Evolutionary conservation across 2,329 filamentous ascomycete genomes (phyloP), one percentile per base, ranked within the genome.

Genomic region (Pseudopithomyces maydicus): DNA sequence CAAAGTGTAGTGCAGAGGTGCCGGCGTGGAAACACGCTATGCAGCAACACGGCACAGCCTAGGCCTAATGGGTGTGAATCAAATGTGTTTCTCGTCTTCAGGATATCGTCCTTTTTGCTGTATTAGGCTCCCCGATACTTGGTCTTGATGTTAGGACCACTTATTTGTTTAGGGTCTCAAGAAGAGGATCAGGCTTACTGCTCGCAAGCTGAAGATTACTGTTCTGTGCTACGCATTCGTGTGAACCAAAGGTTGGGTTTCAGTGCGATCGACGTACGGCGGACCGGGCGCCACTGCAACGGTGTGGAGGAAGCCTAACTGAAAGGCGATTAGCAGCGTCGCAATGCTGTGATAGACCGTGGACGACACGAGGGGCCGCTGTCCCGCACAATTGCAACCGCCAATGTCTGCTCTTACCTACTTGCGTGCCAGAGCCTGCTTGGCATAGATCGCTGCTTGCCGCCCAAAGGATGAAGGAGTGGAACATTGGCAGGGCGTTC

Each of bases 191-290:
- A 20, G 1, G 2, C 6, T 51, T 6, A 6, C 29, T 20, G 3
- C 8, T 4, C 1, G 22, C 35, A 32, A n/a, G 36, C 29, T n/a
- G 35, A 41, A n/a, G 32, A 15, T 32, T 7, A 3, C 36, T 17
- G 15, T 35, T n/a, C 12, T 29, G 47, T 47, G 42, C 38, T 48
- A 52, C 20, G 19, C 42, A 19, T 47, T 20, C 35, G 14, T 33
- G 39, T 20, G 41, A 41, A 32, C n/a, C 43, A 17, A 54, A 36
- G 52, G 35, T 42, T 41, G 35, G 35, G 14, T 20, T 55, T 55
- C 54, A 54, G 52, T 58, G 46, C 47, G 60, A 58, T 64, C 53
- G 52, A 61, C 56, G 62, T 57, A 52, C 39, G 48, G 57, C 56
- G 60, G 52, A 49, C 17, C 55, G 52, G 14, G 54, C 46, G 58